These are phyloP conservation scores for Hylodesmum podocarpum DNA, from an alignment of 306 rosid species.

Conservation along the genomic window DNA sequence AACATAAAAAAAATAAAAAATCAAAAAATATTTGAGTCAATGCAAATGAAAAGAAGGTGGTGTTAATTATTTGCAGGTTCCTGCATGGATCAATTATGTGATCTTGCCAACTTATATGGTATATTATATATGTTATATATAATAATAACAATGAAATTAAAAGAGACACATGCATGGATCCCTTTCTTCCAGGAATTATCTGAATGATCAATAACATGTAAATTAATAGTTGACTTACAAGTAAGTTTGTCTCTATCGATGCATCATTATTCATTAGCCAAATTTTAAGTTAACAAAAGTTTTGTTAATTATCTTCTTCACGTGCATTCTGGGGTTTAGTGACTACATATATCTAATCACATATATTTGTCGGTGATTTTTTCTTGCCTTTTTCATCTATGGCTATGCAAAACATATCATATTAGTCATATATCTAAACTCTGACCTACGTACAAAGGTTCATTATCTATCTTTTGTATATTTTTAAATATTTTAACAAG, in stretches of 20 bases:
- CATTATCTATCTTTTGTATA: too few species aligned
- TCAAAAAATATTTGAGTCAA: conserved; percentile 1
- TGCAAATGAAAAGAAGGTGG: background rate
- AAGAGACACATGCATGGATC: conserved; percentile 14
- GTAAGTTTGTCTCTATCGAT: conserved; percentile 12
- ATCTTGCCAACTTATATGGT: background rate
- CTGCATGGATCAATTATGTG: conserved; percentile 16
- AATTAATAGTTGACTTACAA: conserved; percentile 38
- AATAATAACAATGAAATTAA: conserved; percentile 6
- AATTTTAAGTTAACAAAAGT: conserved; percentile 14
- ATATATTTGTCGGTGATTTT: too few species aligned
- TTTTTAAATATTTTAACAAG: too few species aligned
- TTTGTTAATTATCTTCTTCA: conserved; percentile 40
- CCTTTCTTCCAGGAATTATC: conserved; percentile 24
- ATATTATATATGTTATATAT: too few species aligned
- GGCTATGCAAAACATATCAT: too few species aligned
- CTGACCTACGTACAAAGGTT: too few species aligned
- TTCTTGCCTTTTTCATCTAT: too few species aligned
- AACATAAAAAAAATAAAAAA: background rate
- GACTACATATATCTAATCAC: background rate
- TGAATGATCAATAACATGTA: background rate
- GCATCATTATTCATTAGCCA: conserved; percentile 21
- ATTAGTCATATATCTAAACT: too few species aligned
- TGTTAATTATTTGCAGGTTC: background rate
- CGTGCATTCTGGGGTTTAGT: conserved; percentile 28